Percentiles rank a stretch among this genome's conserved stretches.
Evolutionary conservation across 2,329 filamentous ascomycete species (phyloP).

Genomic region (Fusarium dlaminii): DNA sequence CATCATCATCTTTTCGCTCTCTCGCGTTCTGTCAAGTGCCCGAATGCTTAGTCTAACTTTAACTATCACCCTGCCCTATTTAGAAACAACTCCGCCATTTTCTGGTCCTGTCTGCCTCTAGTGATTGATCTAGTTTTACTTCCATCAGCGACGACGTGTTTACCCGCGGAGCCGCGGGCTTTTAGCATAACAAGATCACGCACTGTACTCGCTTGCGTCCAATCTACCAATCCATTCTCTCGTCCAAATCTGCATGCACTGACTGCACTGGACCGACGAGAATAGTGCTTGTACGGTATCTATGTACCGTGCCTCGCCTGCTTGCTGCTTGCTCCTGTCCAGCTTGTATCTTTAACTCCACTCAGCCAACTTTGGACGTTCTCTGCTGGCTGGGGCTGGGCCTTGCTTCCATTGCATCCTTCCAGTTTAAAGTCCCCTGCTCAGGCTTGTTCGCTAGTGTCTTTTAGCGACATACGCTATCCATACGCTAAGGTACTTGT

Average conservation of each 20-base stretch:
- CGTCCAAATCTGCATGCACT: neutral
- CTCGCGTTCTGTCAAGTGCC: constrained; percentile 7
- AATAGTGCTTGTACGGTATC: constrained; percentile 9
- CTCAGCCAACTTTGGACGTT: constrained; percentile 1
- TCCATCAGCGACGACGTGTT: neutral
- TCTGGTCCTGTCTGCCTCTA: neutral
- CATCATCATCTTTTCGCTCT: constrained; percentile 12
- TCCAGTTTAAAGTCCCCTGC: constrained; percentile 12
- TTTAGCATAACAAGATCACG: neutral
- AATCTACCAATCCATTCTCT: neutral
- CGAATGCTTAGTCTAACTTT: constrained; percentile 14
- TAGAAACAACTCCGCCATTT: constrained; percentile 11
- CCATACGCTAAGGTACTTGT: constrained; percentile 12
- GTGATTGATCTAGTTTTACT: neutral
- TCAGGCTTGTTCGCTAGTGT: neutral
- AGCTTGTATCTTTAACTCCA: neutral
- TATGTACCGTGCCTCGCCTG: neutral
- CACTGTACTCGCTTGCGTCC: constrained; percentile 24
- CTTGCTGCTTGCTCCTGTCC: neutral
- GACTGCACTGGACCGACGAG: constrained; percentile 16
- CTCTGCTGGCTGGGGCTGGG: constrained; percentile 9
- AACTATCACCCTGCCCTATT: neutral
- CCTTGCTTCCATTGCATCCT: neutral
- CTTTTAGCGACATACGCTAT: constrained; percentile 30
- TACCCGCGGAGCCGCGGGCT: neutral